These are phyloP conservation scores for Tuber calosporum DNA, from an alignment of 495 filamentous ascomycete genomes.

Conservation along the genomic window DNA sequence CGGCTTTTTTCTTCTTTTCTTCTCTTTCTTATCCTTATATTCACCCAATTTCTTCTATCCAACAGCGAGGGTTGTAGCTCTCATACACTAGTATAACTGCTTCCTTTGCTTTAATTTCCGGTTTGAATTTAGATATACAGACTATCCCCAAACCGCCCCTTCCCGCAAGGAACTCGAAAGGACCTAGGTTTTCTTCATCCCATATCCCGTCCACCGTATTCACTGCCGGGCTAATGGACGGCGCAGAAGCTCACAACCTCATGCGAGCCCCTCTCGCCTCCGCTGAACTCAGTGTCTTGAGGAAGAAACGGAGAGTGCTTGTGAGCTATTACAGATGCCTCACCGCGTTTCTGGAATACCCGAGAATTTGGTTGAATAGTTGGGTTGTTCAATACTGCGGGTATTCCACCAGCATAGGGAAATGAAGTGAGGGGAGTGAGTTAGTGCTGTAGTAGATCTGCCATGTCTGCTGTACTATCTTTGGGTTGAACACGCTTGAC, in stretches of 20 bases:
- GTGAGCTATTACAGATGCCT: too few species aligned
- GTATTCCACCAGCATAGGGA: not conserved
- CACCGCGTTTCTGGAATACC: too few species aligned
- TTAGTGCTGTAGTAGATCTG: not conserved
- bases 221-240: not conserved
- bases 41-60: not conserved
- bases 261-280: too few species aligned
- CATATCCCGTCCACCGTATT: not conserved
- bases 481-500: not conserved
- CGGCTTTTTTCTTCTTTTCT: not conserved
- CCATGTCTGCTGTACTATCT: not conserved
- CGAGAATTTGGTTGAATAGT: too few species aligned
- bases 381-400: too few species aligned
- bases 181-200: not conserved
- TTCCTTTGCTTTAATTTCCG: not conserved
- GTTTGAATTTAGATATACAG: not conserved
- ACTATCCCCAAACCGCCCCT: not conserved
- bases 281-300: too few species aligned
- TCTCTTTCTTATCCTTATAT: too few species aligned
- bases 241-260: not conserved
- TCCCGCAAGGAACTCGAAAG: not conserved
- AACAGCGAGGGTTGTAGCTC: not conserved
- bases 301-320: too few species aligned
- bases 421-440: not conserved
- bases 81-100: not conserved